Conservation (phyloP, 2,329 filamentous ascomycete genomes). For the Pseudocercospora pini-densiflorae region DNA sequence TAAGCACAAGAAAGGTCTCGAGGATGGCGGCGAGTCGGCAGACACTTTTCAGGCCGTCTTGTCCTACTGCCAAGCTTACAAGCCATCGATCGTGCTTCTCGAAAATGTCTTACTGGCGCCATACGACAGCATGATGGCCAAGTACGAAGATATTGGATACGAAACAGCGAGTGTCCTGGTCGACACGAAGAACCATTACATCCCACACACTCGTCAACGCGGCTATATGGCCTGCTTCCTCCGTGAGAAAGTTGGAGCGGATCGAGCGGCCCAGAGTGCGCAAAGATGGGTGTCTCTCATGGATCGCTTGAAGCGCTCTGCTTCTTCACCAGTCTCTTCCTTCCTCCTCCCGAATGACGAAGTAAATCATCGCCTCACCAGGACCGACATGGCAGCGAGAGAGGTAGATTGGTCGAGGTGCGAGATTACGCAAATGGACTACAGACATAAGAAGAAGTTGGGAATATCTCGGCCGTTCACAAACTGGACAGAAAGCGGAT, state of each 20-base stretch:
- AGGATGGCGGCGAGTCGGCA: constrained; percentile 65
- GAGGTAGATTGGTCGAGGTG: constrained; percentile 61
- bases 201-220: constrained; percentile 63
- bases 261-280: background rate
- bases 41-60: constrained; percentile 68
- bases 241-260: constrained; percentile 5
- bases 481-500: constrained; percentile 61
- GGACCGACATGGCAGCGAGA: constrained; percentile 20
- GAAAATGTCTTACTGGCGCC: constrained; percentile 71
- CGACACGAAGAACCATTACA: constrained; percentile 73
- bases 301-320: constrained; percentile 55
- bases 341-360: constrained; percentile 65
- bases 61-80: constrained; percentile 58
- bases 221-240: constrained; percentile 54
- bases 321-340: constrained; percentile 65
- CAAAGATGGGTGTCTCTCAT: constrained; percentile 54
- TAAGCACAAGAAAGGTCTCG: constrained; percentile 55
- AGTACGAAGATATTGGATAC: constrained; percentile 61
- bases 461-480: constrained; percentile 64
- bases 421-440: constrained; percentile 62
- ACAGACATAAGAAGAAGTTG: constrained; percentile 56
- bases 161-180: constrained; percentile 53
- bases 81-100: constrained; percentile 68
- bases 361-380: constrained; percentile 13
- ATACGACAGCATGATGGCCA: constrained; percentile 55